phyloP scores from a whole-genome alignment of 306 rosid genomes.

The Vigna reflexopilosa region DNA sequence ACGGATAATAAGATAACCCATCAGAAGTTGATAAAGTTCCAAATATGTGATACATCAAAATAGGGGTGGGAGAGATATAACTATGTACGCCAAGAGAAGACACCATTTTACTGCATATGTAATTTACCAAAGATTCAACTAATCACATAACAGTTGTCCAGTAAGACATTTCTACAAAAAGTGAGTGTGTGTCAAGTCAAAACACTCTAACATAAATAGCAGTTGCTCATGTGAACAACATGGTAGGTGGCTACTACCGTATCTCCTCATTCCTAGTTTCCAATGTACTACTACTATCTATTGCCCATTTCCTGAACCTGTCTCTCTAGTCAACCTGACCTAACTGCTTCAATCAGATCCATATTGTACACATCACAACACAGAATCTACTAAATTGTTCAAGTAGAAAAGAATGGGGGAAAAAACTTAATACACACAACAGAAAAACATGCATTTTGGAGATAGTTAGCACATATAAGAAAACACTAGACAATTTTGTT shows the following conservation, averaged over 20 bases:
- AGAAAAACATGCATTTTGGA: neutral
- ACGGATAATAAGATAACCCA: conserved; percentile 26
- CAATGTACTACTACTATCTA: neutral
- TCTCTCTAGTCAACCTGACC: conserved; percentile 5
- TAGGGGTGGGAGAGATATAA: conserved; percentile 4
- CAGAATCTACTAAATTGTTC: conserved; percentile 4
- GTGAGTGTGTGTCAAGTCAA: neutral
- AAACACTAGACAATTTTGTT: conserved; percentile 28
- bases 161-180: neutral
- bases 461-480: conserved; percentile 3
- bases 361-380: conserved; percentile 7
- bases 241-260: conserved; percentile 1
- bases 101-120: conserved; percentile 16
- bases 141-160: conserved; percentile 9
- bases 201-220: neutral
- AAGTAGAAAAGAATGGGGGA: neutral
- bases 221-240: neutral
- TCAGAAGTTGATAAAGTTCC: conserved; percentile 19
- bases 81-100: conserved; percentile 27
- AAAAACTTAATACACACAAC: conserved; percentile 1
- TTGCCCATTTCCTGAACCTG: neutral
- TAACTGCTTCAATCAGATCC: conserved; percentile 14
- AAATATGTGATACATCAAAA: conserved; percentile 27
- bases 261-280: neutral
- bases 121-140: conserved; percentile 19